These are phyloP conservation scores for Tolypocladium ophioglossoides DNA, from an alignment of 2,329 filamentous ascomycete genomes.

Conservation along the genomic window DNA sequence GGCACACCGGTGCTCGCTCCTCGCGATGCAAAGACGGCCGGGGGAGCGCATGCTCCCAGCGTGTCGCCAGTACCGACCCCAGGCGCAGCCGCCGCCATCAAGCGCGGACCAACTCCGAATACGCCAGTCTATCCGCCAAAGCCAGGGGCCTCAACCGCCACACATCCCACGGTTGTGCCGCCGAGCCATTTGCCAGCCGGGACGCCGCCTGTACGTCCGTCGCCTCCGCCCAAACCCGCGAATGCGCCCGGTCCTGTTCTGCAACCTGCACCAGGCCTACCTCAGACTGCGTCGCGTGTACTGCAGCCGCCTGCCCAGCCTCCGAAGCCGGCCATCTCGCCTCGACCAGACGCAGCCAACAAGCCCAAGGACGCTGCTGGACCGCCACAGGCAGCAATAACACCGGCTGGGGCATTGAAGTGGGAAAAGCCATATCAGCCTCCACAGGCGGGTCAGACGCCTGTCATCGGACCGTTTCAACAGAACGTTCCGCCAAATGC, in stretches of 20 bases:
- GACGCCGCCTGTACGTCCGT: constrained; percentile 16
- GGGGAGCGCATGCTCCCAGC: constrained; percentile 12
- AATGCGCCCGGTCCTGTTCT: constrained; percentile 20
- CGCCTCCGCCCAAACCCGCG: constrained; percentile 18
- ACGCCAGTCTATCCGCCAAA: constrained; percentile 27
- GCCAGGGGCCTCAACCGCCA: constrained; percentile 11
- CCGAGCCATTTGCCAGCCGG: constrained; percentile 17
- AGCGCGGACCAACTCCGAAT: constrained; percentile 16
- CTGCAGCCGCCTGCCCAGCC: constrained; percentile 20
- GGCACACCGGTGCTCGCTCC: constrained; percentile 20
- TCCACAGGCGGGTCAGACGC: constrained; percentile 13
- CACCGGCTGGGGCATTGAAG: constrained; percentile 19
- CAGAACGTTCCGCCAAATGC: constrained; percentile 12
- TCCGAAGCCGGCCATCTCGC: constrained; percentile 19
- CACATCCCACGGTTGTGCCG: constrained; percentile 14
- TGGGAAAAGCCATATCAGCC: constrained; percentile 33
- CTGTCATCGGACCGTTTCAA: constrained; percentile 14
- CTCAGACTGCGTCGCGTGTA: constrained; percentile 19
- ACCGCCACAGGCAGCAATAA: constrained; percentile 11
- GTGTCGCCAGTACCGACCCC: constrained; percentile 12
- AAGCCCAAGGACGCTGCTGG: constrained; percentile 18
- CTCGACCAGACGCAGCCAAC: constrained; percentile 20
- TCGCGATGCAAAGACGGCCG: constrained; percentile 18
- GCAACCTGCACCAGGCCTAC: constrained; percentile 23
- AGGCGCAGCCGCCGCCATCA: constrained; percentile 11